Conservation (phyloP, 495 filamentous ascomycete species). For the Geoglossum glabrum region DNA sequence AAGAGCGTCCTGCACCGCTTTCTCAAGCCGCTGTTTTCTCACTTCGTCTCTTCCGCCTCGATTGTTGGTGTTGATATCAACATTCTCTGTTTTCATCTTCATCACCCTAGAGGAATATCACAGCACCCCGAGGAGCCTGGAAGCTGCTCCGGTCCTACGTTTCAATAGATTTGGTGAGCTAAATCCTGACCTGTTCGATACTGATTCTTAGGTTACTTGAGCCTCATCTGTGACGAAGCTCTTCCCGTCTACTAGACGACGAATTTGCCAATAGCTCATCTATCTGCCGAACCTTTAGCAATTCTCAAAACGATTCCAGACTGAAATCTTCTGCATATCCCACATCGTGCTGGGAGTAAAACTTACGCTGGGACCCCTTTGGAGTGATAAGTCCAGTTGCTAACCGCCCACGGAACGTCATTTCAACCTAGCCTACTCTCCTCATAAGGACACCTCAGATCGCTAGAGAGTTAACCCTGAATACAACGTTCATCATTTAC, state of each 20-base stretch:
- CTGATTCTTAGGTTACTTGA: background rate
- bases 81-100: background rate
- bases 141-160: background rate
- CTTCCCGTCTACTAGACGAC: background rate
- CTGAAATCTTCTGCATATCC: background rate
- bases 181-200: background rate
- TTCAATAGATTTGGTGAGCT: background rate
- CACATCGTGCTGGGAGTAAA: background rate
- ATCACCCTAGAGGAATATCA: background rate
- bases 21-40: background rate
- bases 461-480: background rate
- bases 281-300: background rate
- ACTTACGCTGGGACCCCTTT: background rate
- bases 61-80: background rate
- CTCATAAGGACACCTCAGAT: background rate
- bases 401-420: background rate
- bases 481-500: background rate
- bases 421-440: background rate
- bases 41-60: background rate
- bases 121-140: background rate
- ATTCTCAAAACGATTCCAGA: background rate
- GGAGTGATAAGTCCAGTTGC: too few species aligned
- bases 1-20: background rate
- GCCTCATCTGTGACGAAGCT: background rate
- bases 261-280: background rate